Evolutionary conservation across 1,284 basidiomycete species (phyloP).

Genomic region (Mycena sp.): DNA sequence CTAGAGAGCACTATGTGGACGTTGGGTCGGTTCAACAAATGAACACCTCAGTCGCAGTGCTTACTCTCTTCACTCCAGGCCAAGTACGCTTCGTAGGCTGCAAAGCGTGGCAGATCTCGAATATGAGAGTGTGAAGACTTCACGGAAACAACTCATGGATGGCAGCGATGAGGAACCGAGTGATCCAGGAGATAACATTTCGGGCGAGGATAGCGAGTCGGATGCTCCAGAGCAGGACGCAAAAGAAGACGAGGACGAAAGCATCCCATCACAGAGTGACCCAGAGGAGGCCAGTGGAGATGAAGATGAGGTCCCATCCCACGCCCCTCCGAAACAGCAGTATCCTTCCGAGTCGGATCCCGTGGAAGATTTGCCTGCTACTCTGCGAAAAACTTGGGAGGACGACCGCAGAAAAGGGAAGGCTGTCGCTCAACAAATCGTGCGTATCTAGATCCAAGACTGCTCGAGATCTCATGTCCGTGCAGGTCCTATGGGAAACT

Average conservation of each 20-base stretch:
- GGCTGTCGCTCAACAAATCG: conserved; percentile 85
- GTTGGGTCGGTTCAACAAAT: conserved; percentile 68
- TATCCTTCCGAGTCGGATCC: conserved; percentile 24
- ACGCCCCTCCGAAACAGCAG: conserved; percentile 1
- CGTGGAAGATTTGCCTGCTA: conserved; percentile 59
- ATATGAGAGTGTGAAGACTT: conserved; percentile 76
- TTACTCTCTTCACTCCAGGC: conserved; percentile 51
- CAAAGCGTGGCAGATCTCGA: conserved; percentile 75
- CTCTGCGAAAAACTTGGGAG: conserved; percentile 66
- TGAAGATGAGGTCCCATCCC: background rate
- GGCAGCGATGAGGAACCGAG: conserved; percentile 49
- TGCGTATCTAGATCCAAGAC: conserved; percentile 47
- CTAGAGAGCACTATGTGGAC: conserved; percentile 82
- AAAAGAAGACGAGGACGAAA: conserved; percentile 43
- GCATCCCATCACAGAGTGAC: conserved; percentile 37
- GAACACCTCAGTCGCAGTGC: background rate
- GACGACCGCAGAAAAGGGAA: conserved; percentile 81
- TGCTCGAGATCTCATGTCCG: conserved; percentile 21
- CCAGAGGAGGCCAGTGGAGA: conserved; percentile 33
- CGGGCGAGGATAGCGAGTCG: conserved; percentile 46
- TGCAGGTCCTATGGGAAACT: conserved; percentile 83
- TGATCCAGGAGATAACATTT: conserved; percentile 38
- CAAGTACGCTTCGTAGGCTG: conserved; percentile 72
- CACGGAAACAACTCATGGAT: conserved; percentile 67
- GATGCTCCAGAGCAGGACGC: conserved; percentile 44